Conservation (phyloP, 2,329 filamentous ascomycete species). For the Ophiocordyceps camponoti-leonardi region DNA sequence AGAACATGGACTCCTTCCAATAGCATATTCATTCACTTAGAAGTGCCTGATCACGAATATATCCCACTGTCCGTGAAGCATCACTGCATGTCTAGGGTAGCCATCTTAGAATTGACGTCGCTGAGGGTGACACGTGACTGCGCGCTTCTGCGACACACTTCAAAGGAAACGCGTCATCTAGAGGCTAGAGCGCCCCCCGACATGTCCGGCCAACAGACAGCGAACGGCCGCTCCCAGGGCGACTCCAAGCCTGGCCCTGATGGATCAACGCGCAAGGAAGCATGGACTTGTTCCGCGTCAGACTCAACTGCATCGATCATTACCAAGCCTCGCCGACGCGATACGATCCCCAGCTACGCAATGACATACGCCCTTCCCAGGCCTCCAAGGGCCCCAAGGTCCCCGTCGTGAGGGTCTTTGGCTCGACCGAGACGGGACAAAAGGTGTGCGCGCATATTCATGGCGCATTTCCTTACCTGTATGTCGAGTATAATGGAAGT, state of each 20-base stretch:
- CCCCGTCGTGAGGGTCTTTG: conserved; percentile 80
- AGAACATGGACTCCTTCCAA: too few relatives aligned
- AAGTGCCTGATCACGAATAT: too few relatives aligned
- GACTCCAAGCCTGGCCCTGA: conserved; percentile 1
- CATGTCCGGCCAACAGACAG: not conserved
- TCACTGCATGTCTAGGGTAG: too few relatives aligned
- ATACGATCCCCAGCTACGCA: conserved; percentile 65
- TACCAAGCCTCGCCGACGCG: conserved; percentile 68
- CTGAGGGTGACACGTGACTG: conserved; percentile 9
- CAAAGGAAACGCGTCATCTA: not conserved
- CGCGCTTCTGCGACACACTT: conserved; percentile 5
- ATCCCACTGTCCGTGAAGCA: too few relatives aligned
- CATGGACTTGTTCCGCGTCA: conserved; percentile 64
- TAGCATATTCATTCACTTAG: too few relatives aligned
- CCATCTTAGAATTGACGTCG: not conserved
- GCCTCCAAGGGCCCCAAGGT: conserved; percentile 51
- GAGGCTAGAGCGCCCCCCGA: not conserved
- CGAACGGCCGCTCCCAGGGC: not conserved
- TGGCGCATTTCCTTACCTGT: conserved; percentile 92
- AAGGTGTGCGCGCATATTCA: conserved; percentile 94
- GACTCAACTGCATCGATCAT: conserved; percentile 89
- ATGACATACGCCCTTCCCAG: conserved; percentile 40
- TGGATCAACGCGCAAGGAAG: conserved; percentile 7
- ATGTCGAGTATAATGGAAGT: conserved; percentile 64
- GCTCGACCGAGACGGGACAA: conserved; percentile 83